phyloP scores from a whole-genome alignment of 352 stramenopile species.

The Pythium folliculosum region DNA sequence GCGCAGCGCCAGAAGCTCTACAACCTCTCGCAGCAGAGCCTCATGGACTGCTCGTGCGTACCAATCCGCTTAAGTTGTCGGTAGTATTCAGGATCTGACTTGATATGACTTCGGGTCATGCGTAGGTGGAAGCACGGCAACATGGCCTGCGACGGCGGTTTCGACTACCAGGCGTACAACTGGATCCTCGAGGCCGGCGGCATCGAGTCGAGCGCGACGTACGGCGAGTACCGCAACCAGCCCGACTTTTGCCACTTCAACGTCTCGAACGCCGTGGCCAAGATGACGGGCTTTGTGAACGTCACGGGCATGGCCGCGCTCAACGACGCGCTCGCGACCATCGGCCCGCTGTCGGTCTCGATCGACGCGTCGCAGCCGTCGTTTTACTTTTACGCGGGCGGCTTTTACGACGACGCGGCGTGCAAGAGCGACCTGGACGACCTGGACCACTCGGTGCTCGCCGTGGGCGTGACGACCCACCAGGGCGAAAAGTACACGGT shows the following conservation, averaged over 20 bases:
- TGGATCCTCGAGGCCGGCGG: constrained; percentile 86
- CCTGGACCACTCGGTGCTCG: constrained; percentile 92
- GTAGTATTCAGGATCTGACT: too few species aligned
- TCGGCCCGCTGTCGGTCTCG: constrained; percentile 88
- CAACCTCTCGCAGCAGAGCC: constrained; percentile 88
- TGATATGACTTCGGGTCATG: not conserved
- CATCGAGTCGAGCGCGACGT: constrained; percentile 79
- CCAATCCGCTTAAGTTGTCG: too few species aligned
- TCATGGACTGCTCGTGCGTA: constrained; percentile 89
- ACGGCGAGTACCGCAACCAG: constrained; percentile 86
- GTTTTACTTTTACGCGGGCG: constrained; percentile 90
- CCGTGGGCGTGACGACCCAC: constrained; percentile 88
- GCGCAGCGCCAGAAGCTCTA: constrained; percentile 71
- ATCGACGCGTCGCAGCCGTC: constrained; percentile 83
- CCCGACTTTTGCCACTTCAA: constrained; percentile 91
- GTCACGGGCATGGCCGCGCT: constrained; percentile 73
- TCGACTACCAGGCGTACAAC: constrained; percentile 90
- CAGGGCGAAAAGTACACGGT: constrained; percentile 93
- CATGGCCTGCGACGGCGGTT: constrained; percentile 86
- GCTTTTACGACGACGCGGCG: constrained; percentile 81
- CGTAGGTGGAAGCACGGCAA: constrained; percentile 89
- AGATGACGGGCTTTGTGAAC: constrained; percentile 81
- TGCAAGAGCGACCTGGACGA: constrained; percentile 92
- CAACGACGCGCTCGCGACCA: constrained; percentile 76
- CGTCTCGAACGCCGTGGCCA: constrained; percentile 60